These are phyloP conservation scores for Suillus cothurnatus DNA, from an alignment of 768 basidiomycete species.

Conservation along the genomic window DNA sequence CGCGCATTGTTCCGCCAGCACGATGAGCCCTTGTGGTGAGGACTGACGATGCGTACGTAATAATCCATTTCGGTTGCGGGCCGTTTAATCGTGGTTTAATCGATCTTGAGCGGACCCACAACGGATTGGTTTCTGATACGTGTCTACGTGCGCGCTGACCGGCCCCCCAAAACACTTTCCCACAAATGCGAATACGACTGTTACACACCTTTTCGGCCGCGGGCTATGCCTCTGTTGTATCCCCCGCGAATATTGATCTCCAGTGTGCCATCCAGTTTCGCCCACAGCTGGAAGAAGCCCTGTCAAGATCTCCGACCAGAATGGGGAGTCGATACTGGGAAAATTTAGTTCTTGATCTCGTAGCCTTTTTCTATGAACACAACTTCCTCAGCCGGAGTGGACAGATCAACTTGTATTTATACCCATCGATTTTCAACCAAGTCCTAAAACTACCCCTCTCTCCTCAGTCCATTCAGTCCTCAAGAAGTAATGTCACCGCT, in stretches of 20 bases:
- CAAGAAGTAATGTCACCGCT: constrained; percentile 27
- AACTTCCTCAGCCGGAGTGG: constrained; percentile 34
- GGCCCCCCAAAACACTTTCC: constrained; percentile 31
- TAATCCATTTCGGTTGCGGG: constrained; percentile 37
- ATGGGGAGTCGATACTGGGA: constrained; percentile 37
- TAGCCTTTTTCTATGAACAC: constrained; percentile 41
- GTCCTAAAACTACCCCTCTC: constrained; percentile 24
- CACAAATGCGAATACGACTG: constrained; percentile 28
- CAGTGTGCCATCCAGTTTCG: constrained; percentile 20
- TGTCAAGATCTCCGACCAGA: constrained; percentile 40
- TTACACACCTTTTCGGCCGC: constrained; percentile 33
- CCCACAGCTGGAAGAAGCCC: constrained; percentile 32
- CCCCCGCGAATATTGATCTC: constrained; percentile 40
- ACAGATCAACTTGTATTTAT: constrained; percentile 32
- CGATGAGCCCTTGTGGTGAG: constrained; percentile 33
- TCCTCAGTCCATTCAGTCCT: constrained; percentile 22
- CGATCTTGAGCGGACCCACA: constrained; percentile 42
- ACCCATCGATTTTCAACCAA: constrained; percentile 26
- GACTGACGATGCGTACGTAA: constrained; percentile 34
- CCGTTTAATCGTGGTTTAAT: constrained; percentile 37
- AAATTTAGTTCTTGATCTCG: constrained; percentile 41
- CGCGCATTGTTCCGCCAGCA: constrained; percentile 32
- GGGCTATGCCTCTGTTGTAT: constrained; percentile 35
- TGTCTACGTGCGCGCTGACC: constrained; percentile 29
- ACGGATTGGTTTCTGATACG: constrained; percentile 26